Conservation (phyloP, 202 grass and related monocot genomes). For the Hordeum pubiflorum region DNA sequence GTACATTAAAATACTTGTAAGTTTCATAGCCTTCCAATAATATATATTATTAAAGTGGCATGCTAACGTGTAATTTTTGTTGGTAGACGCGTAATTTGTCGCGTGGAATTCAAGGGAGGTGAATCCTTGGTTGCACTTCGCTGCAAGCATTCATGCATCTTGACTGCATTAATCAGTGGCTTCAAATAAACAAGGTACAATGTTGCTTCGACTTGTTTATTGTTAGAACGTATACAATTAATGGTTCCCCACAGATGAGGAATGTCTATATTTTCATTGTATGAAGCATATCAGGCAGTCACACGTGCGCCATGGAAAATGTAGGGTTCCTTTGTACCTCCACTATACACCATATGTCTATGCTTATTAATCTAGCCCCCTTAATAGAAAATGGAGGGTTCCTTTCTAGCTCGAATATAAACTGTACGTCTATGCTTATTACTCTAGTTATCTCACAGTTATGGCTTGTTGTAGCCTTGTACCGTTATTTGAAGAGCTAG, state of each 20-base stretch:
- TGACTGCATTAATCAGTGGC: slow-evolving; percentile 94
- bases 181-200: slow-evolving; percentile 95
- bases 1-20: slow-evolving; percentile 43
- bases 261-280: not conserved
- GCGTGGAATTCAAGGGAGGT: slow-evolving; percentile 74
- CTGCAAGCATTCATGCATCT: slow-evolving; percentile 85
- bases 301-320: not conserved
- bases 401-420: not conserved
- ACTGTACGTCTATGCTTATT: no score
- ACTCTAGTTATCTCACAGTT: no score
- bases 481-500: no score
- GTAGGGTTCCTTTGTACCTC: no score
- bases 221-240: not conserved
- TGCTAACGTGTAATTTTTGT: slow-evolving; percentile 26
- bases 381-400: not conserved
- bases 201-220: not conserved
- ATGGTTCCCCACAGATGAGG: not conserved
- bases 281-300: not conserved
- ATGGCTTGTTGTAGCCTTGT: no score
- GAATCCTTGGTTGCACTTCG: slow-evolving; percentile 77
- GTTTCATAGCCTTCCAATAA: slow-evolving; percentile 11
- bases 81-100: slow-evolving; percentile 81
- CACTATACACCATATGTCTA: no score
- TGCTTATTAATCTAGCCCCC: not conserved
- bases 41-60: not conserved